Evolutionary conservation across 345 rosid genomes (phyloP), one percentile per base, ranked within the genome.

Genomic region (Salix exigua): DNA sequence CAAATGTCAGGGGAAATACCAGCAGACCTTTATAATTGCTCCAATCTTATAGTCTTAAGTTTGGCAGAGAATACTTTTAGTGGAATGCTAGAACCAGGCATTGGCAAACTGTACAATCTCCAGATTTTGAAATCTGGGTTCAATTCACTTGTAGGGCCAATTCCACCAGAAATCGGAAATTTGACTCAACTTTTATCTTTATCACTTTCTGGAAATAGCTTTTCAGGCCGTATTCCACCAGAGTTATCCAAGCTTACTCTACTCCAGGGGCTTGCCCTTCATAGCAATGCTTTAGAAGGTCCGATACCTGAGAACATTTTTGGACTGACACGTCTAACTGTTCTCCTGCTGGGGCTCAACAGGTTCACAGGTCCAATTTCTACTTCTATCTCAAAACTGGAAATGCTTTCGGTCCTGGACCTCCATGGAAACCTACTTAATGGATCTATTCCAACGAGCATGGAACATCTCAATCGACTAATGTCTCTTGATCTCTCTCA

Each of bases 1-100:
- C 76, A 37, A 48, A 70, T 94, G 66, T 82, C 89, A 4, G 97
- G 97, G 31, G 93, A 90, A 73, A 87, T 94, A 46, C 94, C 97
- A 11, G 90, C 86, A 75, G 97, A 91, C 51, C 89, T 92, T 75
- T 94, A 86, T 85, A 86, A 90, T 70, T 92, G 96, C 81, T 84
- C 92, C 73, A 80, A 85, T 58, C 77, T 92, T 60, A 64, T 4
- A 16, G 0, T 1, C 35, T 77, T 90, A 30, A 76, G 68, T 75
- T 75, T 91, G 83, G 71, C 80, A 14, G 35, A 60, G 23, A 94
- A 90, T 84, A 84, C 86, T 69, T 85, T 94, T 70, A 89, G 79
- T 19, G 97, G 97, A 70, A 12, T 74, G 30, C 72, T 94, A 44
- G 91, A 86, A 64, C 91, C 96, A 67, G 76, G 82, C 25, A 66